Evolutionary conservation across 2,329 filamentous ascomycete genomes (phyloP), one percentile per base, ranked within the genome.

Genomic region (Metarhizium guizhouense): DNA sequence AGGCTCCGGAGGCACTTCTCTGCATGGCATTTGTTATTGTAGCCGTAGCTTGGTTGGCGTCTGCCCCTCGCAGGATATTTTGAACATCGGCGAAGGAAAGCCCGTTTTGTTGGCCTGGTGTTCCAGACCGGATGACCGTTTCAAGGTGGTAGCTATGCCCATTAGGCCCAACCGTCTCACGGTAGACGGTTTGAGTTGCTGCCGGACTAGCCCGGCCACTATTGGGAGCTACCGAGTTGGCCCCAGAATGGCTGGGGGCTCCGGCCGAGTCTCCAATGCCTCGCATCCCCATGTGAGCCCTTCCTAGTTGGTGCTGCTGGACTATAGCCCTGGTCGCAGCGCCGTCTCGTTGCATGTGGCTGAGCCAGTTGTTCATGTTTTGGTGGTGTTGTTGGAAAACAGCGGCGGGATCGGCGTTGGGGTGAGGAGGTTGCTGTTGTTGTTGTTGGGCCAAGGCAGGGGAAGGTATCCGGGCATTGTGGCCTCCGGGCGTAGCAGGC

Each of bases 21-120:
- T 79, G 76, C 75, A 81, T 77, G 40, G 77, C 75, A 59, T 72
- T 75, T 6, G 75, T 70, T 69, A 78, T 76, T 51, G 75, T 75
- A 52, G 72, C 70, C 2, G 75, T 71, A 3, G 75, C 73, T 59
- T 78, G 73, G 38, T 65, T 70, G 29, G 72, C 68, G 62, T 81
- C 78, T 6, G 73, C 74, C 38, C 68, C 68, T 34, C 75, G 74
- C 11, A 79, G 62, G 34, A 77, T 73, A 54, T 71, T 76, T 51
- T 76, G 75, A 3, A 77, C 67, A 14, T 81, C 78, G 29, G 66
- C 63, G 3, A 72, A 66, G 13, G 75, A 73, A 34, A 78, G 62
- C 7, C 66, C 67, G 13, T 64, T 65, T 42, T 63, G 60, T 3
- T 60, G 56, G 16, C 53, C 57, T 8, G 59, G 58, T 18, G 59